Base-by-base conservation (phyloP, 1,139 yeast species). In the Protomyces inouyei region DNA sequence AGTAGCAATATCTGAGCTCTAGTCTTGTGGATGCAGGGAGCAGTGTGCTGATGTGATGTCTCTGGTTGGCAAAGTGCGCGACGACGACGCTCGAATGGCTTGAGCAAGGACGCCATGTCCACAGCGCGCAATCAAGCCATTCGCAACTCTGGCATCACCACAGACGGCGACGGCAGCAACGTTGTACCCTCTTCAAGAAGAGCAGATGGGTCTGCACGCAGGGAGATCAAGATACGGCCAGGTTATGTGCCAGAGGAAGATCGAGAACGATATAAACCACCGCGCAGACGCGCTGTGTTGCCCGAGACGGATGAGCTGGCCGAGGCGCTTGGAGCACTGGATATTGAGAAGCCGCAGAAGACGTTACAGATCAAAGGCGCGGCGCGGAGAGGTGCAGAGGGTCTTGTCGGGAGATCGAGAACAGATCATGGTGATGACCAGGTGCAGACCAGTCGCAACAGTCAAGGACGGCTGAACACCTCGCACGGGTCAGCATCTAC, bases 211-310 rank as follows among this genome's bases (percentile, higher is more conserved):
- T 67, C 79, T 0, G 73, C 74, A 35, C 67, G 81, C 45, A 74
- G 73, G 61, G 68, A 70, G 3, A 67, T 75, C 25, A 76, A 73
- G 55, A 73, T 78, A 12, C 69, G 79, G 28, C 79, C 79, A 0
- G 81, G 81, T 0, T 79, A 65, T 65, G 68, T 71, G 1, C 79
- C 80, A 3, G 65, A 67, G 12, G 81, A 77, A 52, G 80, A 78
- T 52, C 71, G 73, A 14, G 71, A 75, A 40, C 70, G 73, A 64
- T 77, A 76, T 66, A 36, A 35, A 10, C 54, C 60, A n/a, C 64
- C 64, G 21, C 57, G 57, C 38, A 25, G 43, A 21, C 35, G 23
- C 16, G 55, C 43, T 14, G 55, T 52, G 43, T 6, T 6, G 38
- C 55, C 55, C 4, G 18, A 12, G 5, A 35, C 43, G 14, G 48